Conservation (phyloP, 768 basidiomycete species). For the Mycena venus region DNA sequence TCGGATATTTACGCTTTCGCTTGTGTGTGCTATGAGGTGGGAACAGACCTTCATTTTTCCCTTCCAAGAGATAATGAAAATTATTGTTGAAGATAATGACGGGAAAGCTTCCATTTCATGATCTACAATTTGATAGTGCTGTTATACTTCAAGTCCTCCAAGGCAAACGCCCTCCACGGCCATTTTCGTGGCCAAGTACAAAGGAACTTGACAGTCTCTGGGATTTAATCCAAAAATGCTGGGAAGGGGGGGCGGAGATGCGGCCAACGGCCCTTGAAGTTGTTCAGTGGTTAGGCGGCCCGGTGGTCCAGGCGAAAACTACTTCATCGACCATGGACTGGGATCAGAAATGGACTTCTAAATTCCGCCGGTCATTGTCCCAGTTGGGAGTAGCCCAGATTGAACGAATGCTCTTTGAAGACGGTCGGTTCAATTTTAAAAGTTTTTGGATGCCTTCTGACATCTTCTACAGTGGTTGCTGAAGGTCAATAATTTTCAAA, state of each 20-base stretch:
- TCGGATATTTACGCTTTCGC: conserved; percentile 58
- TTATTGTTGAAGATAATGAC: conserved; percentile 13
- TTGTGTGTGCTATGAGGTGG: conserved; percentile 56
- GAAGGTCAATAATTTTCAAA: background rate
- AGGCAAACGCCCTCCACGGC: background rate
- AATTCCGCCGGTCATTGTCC: conserved; percentile 10
- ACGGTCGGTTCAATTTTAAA: background rate
- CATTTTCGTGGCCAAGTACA: background rate
- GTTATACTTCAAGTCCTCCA: conserved; percentile 2
- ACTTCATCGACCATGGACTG: conserved; percentile 8
- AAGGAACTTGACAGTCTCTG: conserved; percentile 2
- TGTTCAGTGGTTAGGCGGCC: background rate
- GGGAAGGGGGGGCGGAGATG: background rate
- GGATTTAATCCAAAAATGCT: conserved; percentile 13
- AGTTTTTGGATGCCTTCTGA: background rate
- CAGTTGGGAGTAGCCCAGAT: background rate
- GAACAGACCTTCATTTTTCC: background rate
- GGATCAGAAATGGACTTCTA: conserved; percentile 18
- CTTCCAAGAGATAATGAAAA: background rate
- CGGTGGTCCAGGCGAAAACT: conserved; percentile 15
- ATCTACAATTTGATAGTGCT: conserved; percentile 13
- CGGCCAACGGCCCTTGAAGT: conserved; percentile 8
- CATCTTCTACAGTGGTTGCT: background rate
- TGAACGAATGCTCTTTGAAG: background rate
- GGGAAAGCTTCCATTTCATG: conserved; percentile 10